Percentiles rank a stretch among this genome's conserved stretches.
phyloP scores from a whole-genome alignment of 1,284 basidiomycete genomes.

The Peniophora sp. region DNA sequence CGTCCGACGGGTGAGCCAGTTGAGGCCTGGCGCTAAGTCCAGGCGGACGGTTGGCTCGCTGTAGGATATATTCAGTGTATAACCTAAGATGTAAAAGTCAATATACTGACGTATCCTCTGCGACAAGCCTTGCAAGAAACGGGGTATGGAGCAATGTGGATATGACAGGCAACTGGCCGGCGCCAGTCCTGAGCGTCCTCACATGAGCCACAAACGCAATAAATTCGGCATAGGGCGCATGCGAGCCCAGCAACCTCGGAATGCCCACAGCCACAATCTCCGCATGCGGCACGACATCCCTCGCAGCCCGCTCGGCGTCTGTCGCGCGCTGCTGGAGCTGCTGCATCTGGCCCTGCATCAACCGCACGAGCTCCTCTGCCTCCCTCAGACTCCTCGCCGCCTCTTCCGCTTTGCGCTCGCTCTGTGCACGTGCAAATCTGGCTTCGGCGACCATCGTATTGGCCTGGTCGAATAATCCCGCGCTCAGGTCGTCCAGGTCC shows the following conservation, averaged over 20 bases:
- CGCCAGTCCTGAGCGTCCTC: constrained; percentile 59
- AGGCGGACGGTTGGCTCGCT: constrained; percentile 91
- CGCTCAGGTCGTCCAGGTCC: constrained; percentile 91
- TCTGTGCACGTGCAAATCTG: constrained; percentile 63
- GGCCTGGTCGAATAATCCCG: constrained; percentile 79
- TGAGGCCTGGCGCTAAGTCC: constrained; percentile 89
- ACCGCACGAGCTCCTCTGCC: constrained; percentile 80
- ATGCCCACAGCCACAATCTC: constrained; percentile 28
- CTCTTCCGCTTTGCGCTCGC: constrained; percentile 77
- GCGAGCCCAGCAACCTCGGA: constrained; percentile 52
- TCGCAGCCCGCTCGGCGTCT: constrained; percentile 43
- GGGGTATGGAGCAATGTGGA: constrained; percentile 71
- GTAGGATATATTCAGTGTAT: constrained; percentile 5
- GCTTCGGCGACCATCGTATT: constrained; percentile 94
- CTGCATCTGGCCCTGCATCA: constrained; percentile 85
- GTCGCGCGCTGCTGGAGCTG: constrained; percentile 58
- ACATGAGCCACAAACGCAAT: constrained; percentile 77
- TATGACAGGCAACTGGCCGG: constrained; percentile 53
- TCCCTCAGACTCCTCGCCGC: constrained; percentile 77
- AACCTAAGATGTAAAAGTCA: constrained; percentile 6
- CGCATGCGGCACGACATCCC: constrained; percentile 45
- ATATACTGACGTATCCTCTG: constrained; percentile 79
- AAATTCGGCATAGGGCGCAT: constrained; percentile 85
- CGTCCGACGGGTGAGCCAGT: constrained; percentile 87
- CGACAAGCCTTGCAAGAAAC: constrained; percentile 75